Evolutionary conservation across 257 asterid genomes (phyloP).

Genomic region (Solanum ossicruentum): DNA sequence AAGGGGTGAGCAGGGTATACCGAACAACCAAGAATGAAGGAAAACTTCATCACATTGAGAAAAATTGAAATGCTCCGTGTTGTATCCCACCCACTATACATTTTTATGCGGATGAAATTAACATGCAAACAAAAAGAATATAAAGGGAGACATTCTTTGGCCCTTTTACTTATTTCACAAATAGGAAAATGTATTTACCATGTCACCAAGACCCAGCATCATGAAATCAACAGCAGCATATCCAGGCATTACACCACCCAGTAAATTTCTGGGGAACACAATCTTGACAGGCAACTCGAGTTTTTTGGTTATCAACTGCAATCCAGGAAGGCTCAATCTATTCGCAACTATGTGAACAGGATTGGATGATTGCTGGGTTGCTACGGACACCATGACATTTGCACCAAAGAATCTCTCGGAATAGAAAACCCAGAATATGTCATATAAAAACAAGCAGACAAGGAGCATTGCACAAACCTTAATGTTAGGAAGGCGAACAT

Average conservation of each 20-base stretch:
- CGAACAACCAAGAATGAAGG: not conserved
- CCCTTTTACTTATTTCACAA: not conserved
- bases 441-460: slow-evolving; percentile 72
- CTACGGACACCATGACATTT: slow-evolving; percentile 95
- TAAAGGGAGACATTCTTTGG: not conserved
- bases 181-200: slow-evolving; percentile 34
- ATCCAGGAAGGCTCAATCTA: slow-evolving; percentile 90
- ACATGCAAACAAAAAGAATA: not conserved
- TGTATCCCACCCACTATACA: not conserved
- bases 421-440: slow-evolving; percentile 90
- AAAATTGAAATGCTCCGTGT: not conserved
- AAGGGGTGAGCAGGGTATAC: not conserved
- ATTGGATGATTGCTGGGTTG: slow-evolving; percentile 86
- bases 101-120: not conserved
- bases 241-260: slow-evolving; percentile 69
- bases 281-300: slow-evolving; percentile 95
- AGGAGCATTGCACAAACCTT: slow-evolving; percentile 91
- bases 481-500: slow-evolving; percentile 91
- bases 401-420: slow-evolving; percentile 94
- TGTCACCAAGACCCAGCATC: slow-evolving; percentile 97
- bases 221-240: slow-evolving; percentile 52
- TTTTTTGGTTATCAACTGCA: slow-evolving; percentile 69
- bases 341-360: slow-evolving; percentile 85
- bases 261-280: slow-evolving; percentile 80
- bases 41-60: not conserved